Base-by-base conservation (phyloP, 108 stramenopile genomes). In the Fistulifera pelliculosa region DNA sequence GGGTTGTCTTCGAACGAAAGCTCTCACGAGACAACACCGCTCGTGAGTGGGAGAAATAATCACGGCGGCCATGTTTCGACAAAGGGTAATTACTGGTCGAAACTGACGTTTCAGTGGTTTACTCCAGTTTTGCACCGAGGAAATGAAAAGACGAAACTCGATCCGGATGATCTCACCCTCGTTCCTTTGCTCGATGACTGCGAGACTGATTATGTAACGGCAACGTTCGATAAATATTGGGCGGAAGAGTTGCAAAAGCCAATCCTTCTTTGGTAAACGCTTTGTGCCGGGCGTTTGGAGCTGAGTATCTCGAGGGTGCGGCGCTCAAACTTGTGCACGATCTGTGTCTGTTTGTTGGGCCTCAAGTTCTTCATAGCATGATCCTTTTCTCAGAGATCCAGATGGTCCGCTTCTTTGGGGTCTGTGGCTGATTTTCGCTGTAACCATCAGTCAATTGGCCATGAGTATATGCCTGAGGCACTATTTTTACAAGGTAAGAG, bases 281-380 rank as follows among this genome's bases (percentile, higher is more conserved):
- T 12, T 61, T 92, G 15, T 61, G 56, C n/a, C 52, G 52, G 5
- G 73, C 89, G 19, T 93, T 85, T 66, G 91, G 94, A 1, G 28
- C 48, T 14, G 85, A 87, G 27, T 93, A 76, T 62, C 27, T 83
- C 17, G 48, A 58, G 22, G 85, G 79, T 8, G 89, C 81, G 1
- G 2, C 73, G 10, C 54, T 90, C 28, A 95, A 97, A 65, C 58
- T 95, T 18, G 44, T 87, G 19, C 94, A 97, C 60, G 96, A 97
- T 56, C 58, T 76, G 19, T 62, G 60, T 49, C 38, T 92, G 17
- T 94, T 94, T 70, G 90, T 97, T 1, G 93, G 94, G 10, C 92
- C 93, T 8, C 70, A 82, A 47, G 80, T 94, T 0, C 72, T 96
- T 47, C 75, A 94, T 44, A 58, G 52, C 17, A 58, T 94, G 44